phyloP scores from a whole-genome alignment of 139 green algal species.

The Haematococcus lacustris region DNA sequence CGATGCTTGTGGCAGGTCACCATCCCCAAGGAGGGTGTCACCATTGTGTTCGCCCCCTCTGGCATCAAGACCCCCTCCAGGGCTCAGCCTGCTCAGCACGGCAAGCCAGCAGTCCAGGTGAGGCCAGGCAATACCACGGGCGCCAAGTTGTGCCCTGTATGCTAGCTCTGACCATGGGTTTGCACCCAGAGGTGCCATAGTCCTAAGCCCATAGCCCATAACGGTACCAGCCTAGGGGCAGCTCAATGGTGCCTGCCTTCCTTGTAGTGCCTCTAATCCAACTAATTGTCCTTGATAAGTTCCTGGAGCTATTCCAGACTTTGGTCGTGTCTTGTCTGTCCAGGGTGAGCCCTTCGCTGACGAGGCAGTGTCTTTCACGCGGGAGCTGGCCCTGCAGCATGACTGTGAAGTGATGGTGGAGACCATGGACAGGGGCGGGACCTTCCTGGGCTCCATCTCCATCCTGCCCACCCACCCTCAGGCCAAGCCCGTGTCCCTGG shows the following conservation, averaged over 20 bases:
- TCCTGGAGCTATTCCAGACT: too few relatives aligned
- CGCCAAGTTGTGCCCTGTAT: too few relatives aligned
- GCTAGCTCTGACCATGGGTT: too few relatives aligned
- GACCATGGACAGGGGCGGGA: conserved; percentile 80
- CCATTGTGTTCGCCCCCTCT: conserved; percentile 79
- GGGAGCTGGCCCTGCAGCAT: conserved; percentile 64
- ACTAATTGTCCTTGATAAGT: too few relatives aligned
- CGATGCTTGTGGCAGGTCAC: too few relatives aligned
- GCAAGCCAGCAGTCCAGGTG: conserved; percentile 31
- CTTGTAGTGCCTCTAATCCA: too few relatives aligned
- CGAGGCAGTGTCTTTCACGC: conserved; percentile 78
- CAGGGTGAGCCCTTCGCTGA: conserved; percentile 74
- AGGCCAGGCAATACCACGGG: too few relatives aligned
- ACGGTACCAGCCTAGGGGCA: too few relatives aligned
- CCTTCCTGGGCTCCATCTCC: conserved; percentile 75
- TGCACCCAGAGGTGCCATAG: too few relatives aligned
- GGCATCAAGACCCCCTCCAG: conserved; percentile 68
- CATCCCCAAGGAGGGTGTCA: conserved; percentile 81
- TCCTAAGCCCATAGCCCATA: too few relatives aligned
- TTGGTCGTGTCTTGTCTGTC: too few relatives aligned
- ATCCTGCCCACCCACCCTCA: neutral
- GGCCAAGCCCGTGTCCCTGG: conserved; percentile 48
- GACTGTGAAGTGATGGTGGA: conserved; percentile 70
- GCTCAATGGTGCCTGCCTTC: too few relatives aligned
- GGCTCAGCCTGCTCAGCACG: conserved; percentile 29